These are phyloP conservation scores for Podospora bellae-mahoneyi DNA, from an alignment of 495 filamentous ascomycete genomes.

Conservation along the genomic window DNA sequence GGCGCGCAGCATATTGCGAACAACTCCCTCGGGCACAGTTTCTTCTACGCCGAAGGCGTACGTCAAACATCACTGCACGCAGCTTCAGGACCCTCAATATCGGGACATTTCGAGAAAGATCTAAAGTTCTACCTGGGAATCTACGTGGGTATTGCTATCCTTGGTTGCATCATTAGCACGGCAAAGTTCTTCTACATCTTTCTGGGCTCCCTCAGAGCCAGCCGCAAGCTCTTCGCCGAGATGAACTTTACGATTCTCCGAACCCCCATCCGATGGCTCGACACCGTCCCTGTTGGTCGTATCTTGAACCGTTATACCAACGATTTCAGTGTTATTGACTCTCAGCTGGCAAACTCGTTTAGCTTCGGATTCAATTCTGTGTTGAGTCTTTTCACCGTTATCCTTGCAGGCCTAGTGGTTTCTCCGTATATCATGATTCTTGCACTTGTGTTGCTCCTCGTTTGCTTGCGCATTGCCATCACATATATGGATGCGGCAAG, in stretches of 20 bases:
- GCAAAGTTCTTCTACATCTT: conserved; percentile 58
- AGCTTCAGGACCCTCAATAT: conserved; percentile 24
- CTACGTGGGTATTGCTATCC: conserved; percentile 60
- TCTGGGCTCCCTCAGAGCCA: conserved; percentile 57
- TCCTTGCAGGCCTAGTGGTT: conserved; percentile 59
- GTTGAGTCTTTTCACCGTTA: conserved; percentile 54
- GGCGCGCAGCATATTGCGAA: conserved; percentile 19
- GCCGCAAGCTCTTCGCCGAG: conserved; percentile 60
- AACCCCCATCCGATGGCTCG: conserved; percentile 71
- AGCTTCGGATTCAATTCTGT: conserved; percentile 51
- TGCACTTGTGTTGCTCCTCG: conserved; percentile 49
- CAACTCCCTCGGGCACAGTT: conserved; percentile 27
- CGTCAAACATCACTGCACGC: conserved; percentile 39
- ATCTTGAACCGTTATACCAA: conserved; percentile 77
- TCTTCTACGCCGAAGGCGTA: conserved; percentile 34
- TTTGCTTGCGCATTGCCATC: conserved; percentile 56
- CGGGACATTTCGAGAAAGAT: conserved; percentile 23
- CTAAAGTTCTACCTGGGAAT: conserved; percentile 63
- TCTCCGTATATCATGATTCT: conserved; percentile 61
- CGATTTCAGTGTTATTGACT: conserved; percentile 72
- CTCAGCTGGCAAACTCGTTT: conserved; percentile 57
- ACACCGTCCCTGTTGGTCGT: conserved; percentile 75
- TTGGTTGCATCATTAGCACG: conserved; percentile 54
- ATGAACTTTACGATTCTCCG: conserved; percentile 64
- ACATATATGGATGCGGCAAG: conserved; percentile 66